A percentile compares a stretch with the other conserved stretches of the same genome.
phyloP scores from a whole-genome alignment of 169 alveolate species.

The Cryptosporidium bovis region DNA sequence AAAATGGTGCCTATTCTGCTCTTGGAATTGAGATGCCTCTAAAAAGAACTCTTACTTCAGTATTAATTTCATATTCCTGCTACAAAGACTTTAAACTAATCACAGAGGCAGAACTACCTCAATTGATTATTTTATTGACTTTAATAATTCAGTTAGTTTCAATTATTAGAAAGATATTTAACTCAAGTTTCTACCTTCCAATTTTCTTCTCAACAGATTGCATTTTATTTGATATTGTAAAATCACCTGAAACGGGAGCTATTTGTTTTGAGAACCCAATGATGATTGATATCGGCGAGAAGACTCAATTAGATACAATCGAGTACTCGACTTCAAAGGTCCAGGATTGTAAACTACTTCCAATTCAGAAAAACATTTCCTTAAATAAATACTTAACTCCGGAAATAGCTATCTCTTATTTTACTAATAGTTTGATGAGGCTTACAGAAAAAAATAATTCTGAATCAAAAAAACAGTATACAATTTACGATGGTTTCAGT shows the following conservation, averaged over 20 bases:
- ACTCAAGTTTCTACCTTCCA: constrained; percentile 30
- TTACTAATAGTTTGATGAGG: constrained; percentile 15
- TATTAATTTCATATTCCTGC: neutral
- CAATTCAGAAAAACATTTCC: constrained; percentile 11
- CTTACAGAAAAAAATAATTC: neutral
- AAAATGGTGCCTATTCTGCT: constrained; percentile 18
- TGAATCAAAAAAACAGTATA: neutral
- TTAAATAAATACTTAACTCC: constrained; percentile 41
- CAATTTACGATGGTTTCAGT: constrained; percentile 25
- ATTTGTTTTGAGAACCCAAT: constrained; percentile 16
- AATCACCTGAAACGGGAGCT: constrained; percentile 5
- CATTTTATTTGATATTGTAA: constrained; percentile 41
- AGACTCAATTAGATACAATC: neutral
- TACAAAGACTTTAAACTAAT: neutral
- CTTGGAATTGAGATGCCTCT: constrained; percentile 65
- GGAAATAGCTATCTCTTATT: constrained; percentile 54
- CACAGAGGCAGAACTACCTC: constrained; percentile 1
- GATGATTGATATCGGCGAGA: constrained; percentile 40
- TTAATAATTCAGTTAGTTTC: constrained; percentile 46
- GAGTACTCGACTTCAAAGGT: constrained; percentile 10
- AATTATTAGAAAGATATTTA: constrained; percentile 20
- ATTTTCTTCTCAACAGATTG: constrained; percentile 54
- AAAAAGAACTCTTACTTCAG: constrained; percentile 31
- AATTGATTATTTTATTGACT: constrained; percentile 9
- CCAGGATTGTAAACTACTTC: constrained; percentile 4